phyloP scores from a whole-genome alignment of 1,139 yeast genomes.

The Pneumocystis wakefieldiae region DNA sequence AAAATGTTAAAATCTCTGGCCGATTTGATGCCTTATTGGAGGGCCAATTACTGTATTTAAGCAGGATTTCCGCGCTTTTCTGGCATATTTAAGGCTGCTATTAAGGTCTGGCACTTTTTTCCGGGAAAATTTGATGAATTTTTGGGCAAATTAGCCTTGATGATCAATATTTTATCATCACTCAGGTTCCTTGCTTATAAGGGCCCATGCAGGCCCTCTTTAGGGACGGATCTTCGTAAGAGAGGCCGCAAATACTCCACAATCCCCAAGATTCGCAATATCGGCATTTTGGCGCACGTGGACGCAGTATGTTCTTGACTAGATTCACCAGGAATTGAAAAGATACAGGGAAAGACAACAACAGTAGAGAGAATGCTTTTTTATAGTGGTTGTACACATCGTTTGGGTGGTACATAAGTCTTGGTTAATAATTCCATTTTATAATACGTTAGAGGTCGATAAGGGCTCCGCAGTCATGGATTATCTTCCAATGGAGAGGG shows the following conservation, averaged over 20 bases:
- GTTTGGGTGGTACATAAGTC: slow-evolving; percentile 44
- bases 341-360: slow-evolving; percentile 71
- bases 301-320: slow-evolving; percentile 35
- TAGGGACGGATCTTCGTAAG: no score
- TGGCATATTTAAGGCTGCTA: no score
- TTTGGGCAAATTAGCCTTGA: no score
- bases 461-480: slow-evolving; percentile 96
- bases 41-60: no score
- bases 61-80: no score
- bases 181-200: no score
- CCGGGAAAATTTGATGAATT: neutral
- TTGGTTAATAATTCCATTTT: neutral
- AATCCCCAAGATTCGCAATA: slow-evolving; percentile 36
- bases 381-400: slow-evolving; percentile 63
- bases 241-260: neutral
- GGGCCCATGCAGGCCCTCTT: no score
- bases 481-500: slow-evolving; percentile 75
- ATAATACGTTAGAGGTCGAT: slow-evolving; percentile 43
- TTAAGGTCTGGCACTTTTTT: neutral
- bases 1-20: no score
- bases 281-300: slow-evolving; percentile 70
- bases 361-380: slow-evolving; percentile 84
- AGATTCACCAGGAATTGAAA: neutral
- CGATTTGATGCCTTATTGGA: no score
- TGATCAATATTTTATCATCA: no score